These are phyloP conservation scores for Trametes versicolor DNA, from an alignment of 1,284 basidiomycete genomes.

Conservation along the genomic window DNA sequence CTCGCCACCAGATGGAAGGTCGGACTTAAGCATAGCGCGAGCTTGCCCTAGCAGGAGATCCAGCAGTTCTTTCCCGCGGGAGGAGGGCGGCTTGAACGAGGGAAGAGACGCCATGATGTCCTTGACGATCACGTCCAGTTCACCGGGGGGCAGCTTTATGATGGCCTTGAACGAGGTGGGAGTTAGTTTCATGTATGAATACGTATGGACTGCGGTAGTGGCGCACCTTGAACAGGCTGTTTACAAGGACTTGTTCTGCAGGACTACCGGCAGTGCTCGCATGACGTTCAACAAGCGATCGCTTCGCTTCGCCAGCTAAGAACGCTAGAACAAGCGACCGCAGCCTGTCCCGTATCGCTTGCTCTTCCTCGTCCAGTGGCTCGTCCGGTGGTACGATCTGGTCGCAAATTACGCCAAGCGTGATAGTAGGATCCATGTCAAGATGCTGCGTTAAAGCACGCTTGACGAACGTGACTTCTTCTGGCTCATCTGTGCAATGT, in stretches of 20 bases:
- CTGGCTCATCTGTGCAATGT: conserved; percentile 62
- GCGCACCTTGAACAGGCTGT: conserved; percentile 60
- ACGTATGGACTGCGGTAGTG: neutral
- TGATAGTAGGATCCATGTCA: conserved; percentile 66
- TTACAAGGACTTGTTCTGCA: conserved; percentile 59
- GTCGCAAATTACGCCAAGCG: conserved; percentile 73
- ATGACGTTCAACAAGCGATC: conserved; percentile 56
- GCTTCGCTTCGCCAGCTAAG: conserved; percentile 61
- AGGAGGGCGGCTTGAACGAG: conserved; percentile 51
- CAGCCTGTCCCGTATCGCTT: conserved; percentile 62
- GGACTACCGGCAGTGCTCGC: conserved; percentile 53
- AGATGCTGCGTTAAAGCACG: conserved; percentile 68
- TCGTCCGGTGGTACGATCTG: conserved; percentile 66
- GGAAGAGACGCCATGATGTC: conserved; percentile 62
- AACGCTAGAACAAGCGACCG: conserved; percentile 68
- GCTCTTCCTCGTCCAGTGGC: conserved; percentile 64
- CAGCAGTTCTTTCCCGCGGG: conserved; percentile 55
- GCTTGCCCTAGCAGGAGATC: conserved; percentile 55
- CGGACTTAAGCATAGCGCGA: conserved; percentile 48
- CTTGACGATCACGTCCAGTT: conserved; percentile 60
- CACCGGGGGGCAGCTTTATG: conserved; percentile 51
- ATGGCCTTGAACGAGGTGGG: conserved; percentile 53
- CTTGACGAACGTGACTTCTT: conserved; percentile 70
- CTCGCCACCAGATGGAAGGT: conserved; percentile 41
- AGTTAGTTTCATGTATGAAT: neutral